Base-by-base conservation (phyloP, 257 asterid species). In the Dorcoceras hygrometricum region DNA sequence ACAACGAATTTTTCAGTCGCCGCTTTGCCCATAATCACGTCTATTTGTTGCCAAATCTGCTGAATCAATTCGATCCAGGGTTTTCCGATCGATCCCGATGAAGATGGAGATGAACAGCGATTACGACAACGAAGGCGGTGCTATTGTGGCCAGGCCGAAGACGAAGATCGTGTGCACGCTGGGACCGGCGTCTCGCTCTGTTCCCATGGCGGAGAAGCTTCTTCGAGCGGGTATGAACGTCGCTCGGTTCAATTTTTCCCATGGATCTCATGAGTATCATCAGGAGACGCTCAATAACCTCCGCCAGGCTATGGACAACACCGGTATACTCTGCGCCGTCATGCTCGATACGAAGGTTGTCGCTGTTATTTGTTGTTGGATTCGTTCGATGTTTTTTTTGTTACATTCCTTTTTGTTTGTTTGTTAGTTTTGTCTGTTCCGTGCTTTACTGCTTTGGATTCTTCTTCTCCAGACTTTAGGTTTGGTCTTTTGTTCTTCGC, bases 161-260 rank as follows among this genome's bases (percentile, higher is more conserved):
- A 36, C 48, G 11, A 56, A 53, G 66, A 74, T 36, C 65, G 29
- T 63, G 36, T 50, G 51, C 34, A 9, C 54, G 54, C 22, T 46
- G 20, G 54, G 54, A 16, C 54, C 54, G 20, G 54, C 54, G 22
- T 46, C 54, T 16, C 54, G 54, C 1, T 46, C 54, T 18, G 54
- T 46, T 46, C 54, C 54, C 20, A 46, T 46, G 54, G 8, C 19
- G 54, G 54, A 46, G 54, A 46, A 46, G 54, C 54, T 46, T 46
- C 54, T 46, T 18, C 54, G 54, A 0, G 54, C 54, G 54, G 54
- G 54, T 20, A 46, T 46, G 54, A 46, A 46, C 54, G 54, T 46
- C 1, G 22, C 54, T 46, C 54, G 54, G 18, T 46, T 46, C 54
- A 46, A 46, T 46, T 46, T 46, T 8, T 46, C 54, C 8, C 54